phyloP scores from a whole-genome alignment of 1,284 basidiomycete genomes.

The Cutaneotrichosporon daszewskae region DNA sequence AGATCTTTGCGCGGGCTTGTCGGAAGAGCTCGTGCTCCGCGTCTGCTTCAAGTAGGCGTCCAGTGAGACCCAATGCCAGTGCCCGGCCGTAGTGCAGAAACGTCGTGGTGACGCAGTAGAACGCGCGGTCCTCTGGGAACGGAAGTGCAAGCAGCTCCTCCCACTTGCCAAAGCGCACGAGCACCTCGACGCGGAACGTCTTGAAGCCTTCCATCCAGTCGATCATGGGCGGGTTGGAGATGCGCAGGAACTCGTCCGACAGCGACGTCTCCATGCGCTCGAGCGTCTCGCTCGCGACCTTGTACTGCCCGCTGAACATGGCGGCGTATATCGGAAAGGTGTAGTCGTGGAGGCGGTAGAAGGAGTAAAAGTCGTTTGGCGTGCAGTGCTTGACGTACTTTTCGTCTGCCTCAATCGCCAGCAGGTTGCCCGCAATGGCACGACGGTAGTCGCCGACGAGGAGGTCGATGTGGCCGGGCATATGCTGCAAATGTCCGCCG shows the following conservation, averaged over 20 bases:
- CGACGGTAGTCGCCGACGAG: constrained; percentile 41
- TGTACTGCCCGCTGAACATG: constrained; percentile 38
- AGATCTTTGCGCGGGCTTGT: constrained; percentile 15
- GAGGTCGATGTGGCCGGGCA: constrained; percentile 42
- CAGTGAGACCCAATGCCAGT: constrained; percentile 27
- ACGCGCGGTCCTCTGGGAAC: constrained; percentile 21
- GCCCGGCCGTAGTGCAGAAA: constrained; percentile 34
- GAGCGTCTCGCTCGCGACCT: constrained; percentile 24
- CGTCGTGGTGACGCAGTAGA: constrained; percentile 32
- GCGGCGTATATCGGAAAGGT: constrained; percentile 36
- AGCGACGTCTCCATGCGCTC: constrained; percentile 31
- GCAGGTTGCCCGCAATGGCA: constrained; percentile 26
- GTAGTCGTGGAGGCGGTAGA: constrained; percentile 41
- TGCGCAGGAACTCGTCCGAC: constrained; percentile 23
- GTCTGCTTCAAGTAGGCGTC: constrained; percentile 17
- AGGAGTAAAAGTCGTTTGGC: constrained; percentile 28
- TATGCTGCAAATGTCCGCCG: constrained; percentile 38
- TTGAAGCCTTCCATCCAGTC: constrained; percentile 38
- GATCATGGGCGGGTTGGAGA: constrained; percentile 22
- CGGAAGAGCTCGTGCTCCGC: constrained; percentile 22
- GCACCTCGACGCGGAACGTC: constrained; percentile 28
- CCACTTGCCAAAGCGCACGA: constrained; percentile 41
- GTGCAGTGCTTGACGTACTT: constrained; percentile 23
- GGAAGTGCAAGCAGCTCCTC: constrained; percentile 27
- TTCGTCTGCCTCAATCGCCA: constrained; percentile 31